Evolutionary conservation across 2,329 filamentous ascomycete genomes (phyloP), one percentile per base, ranked within the genome.

Genomic region (Fusarium multiceps): DNA sequence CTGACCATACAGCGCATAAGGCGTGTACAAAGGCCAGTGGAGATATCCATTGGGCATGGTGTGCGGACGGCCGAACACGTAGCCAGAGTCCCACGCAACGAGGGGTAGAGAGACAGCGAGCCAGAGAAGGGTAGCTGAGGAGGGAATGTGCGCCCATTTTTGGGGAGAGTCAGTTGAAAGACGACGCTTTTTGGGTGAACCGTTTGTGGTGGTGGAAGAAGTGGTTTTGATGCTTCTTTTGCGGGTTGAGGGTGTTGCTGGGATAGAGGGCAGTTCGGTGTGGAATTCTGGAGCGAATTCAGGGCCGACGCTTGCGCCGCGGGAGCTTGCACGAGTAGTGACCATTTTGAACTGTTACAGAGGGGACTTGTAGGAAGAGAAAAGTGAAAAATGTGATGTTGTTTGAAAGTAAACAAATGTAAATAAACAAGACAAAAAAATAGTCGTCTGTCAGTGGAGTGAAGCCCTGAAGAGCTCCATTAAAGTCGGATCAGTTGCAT

Each of bases 21-120:
- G 93, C 30, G 81, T 82, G 87, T 88, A 97, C 43, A 97, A 74
- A 3, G 92, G 92, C 82, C 81, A 83, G 82, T 97, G 92, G 55
- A 91, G 82, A 48, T 80, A 81, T 18, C 93, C 93, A 72, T 93
- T 92, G 0, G 90, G 88, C 92, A 97, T 96, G 60, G 89, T 92
- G 79, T 90, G 88, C 30, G 94, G 94, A 21, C 94, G 92, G 56
- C 92, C 82, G 48, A 97, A 83, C 41, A 97, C 89, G 82, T 97
- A 97, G 61, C 84, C 83, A 30, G 87, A 88, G 81, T 97, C 94
- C 94, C 94, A 97, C 53, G 88, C 76, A 50, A 97, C 93, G 64
- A 97, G 86, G 2, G 92, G 93, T 18, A 96, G 81, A 21, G 92
- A 94, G 66, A 95, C 69, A 62, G 85, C 80, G 27, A 97, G 85